Evolutionary conservation across 176 grass and related monocot genomes (phyloP).

Genomic region (Aegilops longissima): DNA sequence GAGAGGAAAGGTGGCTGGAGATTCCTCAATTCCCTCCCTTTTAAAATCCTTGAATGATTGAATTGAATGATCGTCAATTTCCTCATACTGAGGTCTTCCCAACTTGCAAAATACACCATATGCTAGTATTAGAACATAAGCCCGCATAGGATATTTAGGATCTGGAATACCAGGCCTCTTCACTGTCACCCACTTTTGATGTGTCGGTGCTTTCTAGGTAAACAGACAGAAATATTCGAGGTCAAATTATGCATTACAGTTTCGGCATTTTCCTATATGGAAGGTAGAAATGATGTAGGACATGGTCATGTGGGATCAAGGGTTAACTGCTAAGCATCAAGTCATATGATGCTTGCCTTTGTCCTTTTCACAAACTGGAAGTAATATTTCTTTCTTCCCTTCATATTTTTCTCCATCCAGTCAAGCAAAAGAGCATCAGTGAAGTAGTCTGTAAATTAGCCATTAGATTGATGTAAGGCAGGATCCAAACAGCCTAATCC

Average conservation of each 20-base stretch:
- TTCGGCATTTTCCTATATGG: too few relatives aligned
- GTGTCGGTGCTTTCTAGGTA: background rate
- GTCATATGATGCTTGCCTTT: background rate
- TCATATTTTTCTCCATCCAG: background rate
- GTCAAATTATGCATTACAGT: background rate
- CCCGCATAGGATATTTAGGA: background rate
- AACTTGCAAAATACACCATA: background rate
- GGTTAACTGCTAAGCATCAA: background rate
- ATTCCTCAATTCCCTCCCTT: too few relatives aligned
- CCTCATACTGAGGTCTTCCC: too few relatives aligned
- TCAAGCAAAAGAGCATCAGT: background rate
- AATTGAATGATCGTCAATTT: too few relatives aligned
- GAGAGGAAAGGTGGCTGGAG: too few relatives aligned
- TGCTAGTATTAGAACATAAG: background rate
- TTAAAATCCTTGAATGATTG: too few relatives aligned
- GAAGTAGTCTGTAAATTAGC: background rate
- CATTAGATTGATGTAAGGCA: background rate
- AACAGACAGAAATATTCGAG: background rate
- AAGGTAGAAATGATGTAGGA: background rate
- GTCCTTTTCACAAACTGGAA: background rate
- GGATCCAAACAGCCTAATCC: conserved; percentile 12
- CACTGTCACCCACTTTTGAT: background rate
- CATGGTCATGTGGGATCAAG: background rate
- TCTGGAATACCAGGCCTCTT: background rate
- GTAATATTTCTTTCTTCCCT: background rate